Evolutionary conservation across 2,329 filamentous ascomycete species (phyloP).

Genomic region (Teratosphaeriaceae sp.): DNA sequence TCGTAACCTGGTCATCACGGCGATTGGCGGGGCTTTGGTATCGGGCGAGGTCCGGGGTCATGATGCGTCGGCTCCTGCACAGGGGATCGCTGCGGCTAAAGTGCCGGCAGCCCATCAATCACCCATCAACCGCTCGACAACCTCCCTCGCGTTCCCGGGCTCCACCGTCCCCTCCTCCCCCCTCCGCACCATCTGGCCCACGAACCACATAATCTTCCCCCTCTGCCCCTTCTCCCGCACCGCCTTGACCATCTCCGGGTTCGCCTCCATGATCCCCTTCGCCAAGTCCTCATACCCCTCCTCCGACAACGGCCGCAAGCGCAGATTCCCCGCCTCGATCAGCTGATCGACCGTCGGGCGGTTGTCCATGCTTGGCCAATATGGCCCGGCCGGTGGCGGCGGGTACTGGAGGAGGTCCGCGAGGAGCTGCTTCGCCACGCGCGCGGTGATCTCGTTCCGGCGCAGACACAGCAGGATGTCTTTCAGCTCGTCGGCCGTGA

Average conservation of each 20-base stretch:
- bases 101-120: no score
- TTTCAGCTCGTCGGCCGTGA: conserved; percentile 36
- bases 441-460: conserved; percentile 42
- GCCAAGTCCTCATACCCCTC: conserved; percentile 53
- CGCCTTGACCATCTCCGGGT: conserved; percentile 52
- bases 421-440: conserved; percentile 56
- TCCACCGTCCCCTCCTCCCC: conserved; percentile 57
- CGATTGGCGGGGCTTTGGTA: no score
- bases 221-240: conserved; percentile 53
- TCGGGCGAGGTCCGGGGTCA: no score
- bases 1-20: no score
- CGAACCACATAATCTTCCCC: conserved; percentile 62
- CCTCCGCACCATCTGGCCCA: conserved; percentile 61
- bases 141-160: conserved; percentile 50
- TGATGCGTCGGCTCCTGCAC: no score
- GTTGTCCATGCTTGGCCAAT: not conserved
- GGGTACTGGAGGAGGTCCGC: conserved; percentile 42
- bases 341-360: conserved; percentile 44
- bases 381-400: not conserved
- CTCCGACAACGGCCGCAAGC: conserved; percentile 48
- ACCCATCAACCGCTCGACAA: conserved; percentile 37
- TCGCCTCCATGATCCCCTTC: conserved; percentile 45
- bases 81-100: no score
- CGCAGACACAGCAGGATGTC: conserved; percentile 37
- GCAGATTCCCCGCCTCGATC: conserved; percentile 51